phyloP scores from a whole-genome alignment of 2,329 filamentous ascomycete genomes.

The Aspergillus unguis region DNA sequence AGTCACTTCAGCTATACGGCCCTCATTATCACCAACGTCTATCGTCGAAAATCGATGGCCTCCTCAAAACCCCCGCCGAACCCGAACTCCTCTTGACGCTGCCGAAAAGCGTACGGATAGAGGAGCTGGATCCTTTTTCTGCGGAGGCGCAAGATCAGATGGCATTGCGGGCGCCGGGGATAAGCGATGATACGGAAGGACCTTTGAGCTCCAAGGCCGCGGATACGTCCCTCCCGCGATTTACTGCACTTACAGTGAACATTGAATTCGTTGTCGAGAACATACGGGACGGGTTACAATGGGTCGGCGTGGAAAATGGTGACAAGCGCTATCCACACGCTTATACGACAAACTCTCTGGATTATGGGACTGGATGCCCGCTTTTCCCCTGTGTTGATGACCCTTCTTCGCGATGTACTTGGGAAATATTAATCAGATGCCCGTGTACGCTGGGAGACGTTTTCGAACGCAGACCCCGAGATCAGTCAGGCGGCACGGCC shows the following conservation, averaged over 20 bases:
- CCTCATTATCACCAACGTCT: constrained; percentile 74
- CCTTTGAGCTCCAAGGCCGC: constrained; percentile 32
- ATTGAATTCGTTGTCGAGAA: constrained; percentile 75
- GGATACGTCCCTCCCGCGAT: constrained; percentile 46
- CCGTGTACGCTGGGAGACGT: constrained; percentile 82
- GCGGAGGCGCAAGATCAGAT: constrained; percentile 48
- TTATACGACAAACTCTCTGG: constrained; percentile 78
- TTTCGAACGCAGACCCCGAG: constrained; percentile 40
- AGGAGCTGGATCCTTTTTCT: constrained; percentile 56
- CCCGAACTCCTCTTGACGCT: constrained; percentile 59
- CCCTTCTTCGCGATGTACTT: constrained; percentile 72
- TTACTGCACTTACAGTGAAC: constrained; percentile 59
- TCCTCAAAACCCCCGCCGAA: constrained; percentile 51
- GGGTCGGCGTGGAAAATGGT: constrained; percentile 76
- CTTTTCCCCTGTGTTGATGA: constrained; percentile 95
- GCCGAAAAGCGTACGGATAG: constrained; percentile 60
- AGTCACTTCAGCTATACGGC: constrained; percentile 52
- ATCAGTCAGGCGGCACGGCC: constrained; percentile 19
- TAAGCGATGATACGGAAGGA: constrained; percentile 38
- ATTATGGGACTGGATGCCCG: constrained; percentile 74
- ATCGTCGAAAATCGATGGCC: constrained; percentile 62
- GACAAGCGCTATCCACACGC: constrained; percentile 85
- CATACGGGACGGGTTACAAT: constrained; percentile 84
- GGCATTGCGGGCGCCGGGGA: constrained; percentile 39
- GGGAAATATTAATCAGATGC: constrained; percentile 84